A percentile compares a stretch with the other conserved stretches of the same genome.
Evolutionary conservation across 768 basidiomycete species (phyloP).

Genomic region (Russula earlei): DNA sequence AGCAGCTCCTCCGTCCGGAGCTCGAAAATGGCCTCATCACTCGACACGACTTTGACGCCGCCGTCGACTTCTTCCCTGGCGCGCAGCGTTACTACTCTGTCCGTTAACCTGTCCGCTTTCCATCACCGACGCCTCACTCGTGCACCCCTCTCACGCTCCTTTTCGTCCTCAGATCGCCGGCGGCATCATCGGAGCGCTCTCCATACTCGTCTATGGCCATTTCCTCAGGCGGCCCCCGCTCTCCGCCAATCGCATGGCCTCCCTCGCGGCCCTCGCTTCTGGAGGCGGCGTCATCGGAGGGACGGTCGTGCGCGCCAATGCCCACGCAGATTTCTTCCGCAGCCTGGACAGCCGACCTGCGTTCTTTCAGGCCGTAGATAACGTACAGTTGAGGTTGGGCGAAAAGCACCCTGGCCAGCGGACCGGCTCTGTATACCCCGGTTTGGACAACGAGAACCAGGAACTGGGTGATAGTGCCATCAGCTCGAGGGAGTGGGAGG

Average conservation of each 20-base stretch:
- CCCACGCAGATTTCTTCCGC: constrained; percentile 27
- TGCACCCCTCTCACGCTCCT: neutral
- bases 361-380: constrained; percentile 27
- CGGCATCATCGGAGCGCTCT: constrained; percentile 24
- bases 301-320: constrained; percentile 20
- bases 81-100: constrained; percentile 37
- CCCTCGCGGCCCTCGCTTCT: constrained; percentile 23
- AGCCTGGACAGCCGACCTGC: constrained; percentile 27
- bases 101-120: constrained; percentile 12
- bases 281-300: constrained; percentile 29
- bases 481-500: neutral
- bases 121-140: constrained; percentile 17
- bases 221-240: constrained; percentile 24
- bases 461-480: neutral
- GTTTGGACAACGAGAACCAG: neutral
- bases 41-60: constrained; percentile 46
- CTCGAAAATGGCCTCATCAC: constrained; percentile 42
- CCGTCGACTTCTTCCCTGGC: constrained; percentile 44
- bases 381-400: constrained; percentile 24
- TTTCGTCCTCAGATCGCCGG: constrained; percentile 22
- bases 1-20: constrained; percentile 44
- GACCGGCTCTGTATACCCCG: neutral
- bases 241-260: constrained; percentile 22
- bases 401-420: constrained; percentile 15
- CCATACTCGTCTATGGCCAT: constrained; percentile 24